Conservation (phyloP, 2,329 filamentous ascomycete species). For the Macrophomina pseudophaseolina region DNA sequence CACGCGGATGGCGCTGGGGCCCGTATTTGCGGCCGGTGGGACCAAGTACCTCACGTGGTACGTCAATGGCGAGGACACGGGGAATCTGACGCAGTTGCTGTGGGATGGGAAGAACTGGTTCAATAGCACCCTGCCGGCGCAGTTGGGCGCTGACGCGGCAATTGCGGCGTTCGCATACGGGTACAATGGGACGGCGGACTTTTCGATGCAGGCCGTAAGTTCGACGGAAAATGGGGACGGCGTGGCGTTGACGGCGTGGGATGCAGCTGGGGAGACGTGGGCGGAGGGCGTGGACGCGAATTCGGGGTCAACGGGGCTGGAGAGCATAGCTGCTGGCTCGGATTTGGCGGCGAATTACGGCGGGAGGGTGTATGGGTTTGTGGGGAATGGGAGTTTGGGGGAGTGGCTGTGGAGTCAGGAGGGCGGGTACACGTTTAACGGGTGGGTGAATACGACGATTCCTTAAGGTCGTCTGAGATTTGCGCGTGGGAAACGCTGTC, state of each 20-base stretch:
- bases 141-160: not conserved
- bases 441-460: slow-evolving; percentile 3
- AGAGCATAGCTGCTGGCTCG: not conserved
- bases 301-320: not conserved
- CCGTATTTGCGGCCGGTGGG: not conserved
- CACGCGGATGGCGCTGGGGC: not conserved
- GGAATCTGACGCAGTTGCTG: not conserved
- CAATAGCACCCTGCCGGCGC: not conserved
- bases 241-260: not conserved
- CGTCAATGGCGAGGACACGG: not conserved
- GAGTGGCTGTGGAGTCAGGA: not conserved
- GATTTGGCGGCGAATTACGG: slow-evolving; percentile 5
- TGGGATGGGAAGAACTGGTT: not conserved
- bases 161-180: not conserved
- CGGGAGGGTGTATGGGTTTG: slow-evolving; percentile 7
- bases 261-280: not conserved
- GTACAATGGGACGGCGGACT: not conserved
- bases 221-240: not conserved
- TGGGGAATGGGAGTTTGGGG: slow-evolving; percentile 3
- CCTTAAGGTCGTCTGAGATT: not conserved
- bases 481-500: too few species aligned
- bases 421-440: not conserved
- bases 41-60: not conserved
- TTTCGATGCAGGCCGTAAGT: not conserved
- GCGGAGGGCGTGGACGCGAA: not conserved